Evolutionary conservation across 78 protist genomes (phyloP).

Genomic region (Isochrysis galbana): DNA sequence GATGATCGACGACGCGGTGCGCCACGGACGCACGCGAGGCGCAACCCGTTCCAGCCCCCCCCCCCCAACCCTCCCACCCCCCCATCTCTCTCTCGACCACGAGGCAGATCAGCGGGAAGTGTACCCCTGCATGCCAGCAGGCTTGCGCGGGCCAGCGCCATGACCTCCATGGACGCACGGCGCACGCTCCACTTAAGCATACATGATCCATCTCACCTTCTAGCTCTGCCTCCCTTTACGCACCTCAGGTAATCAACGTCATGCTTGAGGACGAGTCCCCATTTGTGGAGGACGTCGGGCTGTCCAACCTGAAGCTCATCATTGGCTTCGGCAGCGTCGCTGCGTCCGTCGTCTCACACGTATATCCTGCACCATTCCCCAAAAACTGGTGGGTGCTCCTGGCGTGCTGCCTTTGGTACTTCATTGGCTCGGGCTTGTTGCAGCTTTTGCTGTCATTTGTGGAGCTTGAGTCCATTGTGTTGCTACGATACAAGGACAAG

Average conservation of each 20-base stretch:
- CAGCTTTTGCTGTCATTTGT: constrained; percentile 1
- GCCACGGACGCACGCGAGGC: no score
- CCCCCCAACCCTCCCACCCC: no score
- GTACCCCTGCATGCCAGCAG: neutral
- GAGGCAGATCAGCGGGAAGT: neutral
- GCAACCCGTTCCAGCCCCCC: no score
- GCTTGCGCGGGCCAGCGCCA: neutral
- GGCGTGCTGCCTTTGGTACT: neutral
- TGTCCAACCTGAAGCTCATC: constrained; percentile 10
- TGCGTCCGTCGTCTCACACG: neutral
- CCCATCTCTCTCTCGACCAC: no score
- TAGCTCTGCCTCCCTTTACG: neutral
- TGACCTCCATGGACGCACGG: neutral
- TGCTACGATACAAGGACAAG: neutral
- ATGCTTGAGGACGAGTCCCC: neutral
- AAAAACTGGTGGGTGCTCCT: neutral
- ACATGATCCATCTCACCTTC: neutral
- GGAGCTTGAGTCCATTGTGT: constrained; percentile 20
- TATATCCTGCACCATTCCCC: neutral
- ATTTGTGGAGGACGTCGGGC: neutral
- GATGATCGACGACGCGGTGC: neutral
- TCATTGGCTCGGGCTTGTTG: neutral
- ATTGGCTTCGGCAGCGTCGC: neutral
- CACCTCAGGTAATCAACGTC: neutral
- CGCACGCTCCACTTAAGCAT: neutral